Evolutionary conservation across 2,329 filamentous ascomycete genomes (phyloP).

Genomic region (Chrysoporthe cubensis): DNA sequence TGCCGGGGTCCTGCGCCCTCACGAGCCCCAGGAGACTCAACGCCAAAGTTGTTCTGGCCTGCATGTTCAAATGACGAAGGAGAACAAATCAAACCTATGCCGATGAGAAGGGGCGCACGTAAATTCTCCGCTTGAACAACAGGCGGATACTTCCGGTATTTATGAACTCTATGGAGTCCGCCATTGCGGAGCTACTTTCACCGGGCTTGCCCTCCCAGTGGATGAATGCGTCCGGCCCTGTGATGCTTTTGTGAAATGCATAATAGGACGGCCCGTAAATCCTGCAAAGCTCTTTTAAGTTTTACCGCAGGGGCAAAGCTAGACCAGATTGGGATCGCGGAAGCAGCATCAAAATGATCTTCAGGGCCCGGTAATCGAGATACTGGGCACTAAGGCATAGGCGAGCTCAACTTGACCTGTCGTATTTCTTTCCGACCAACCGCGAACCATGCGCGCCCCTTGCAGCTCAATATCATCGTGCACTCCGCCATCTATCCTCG

Average conservation of each 20-base stretch:
- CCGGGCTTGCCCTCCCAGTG: conserved; percentile 3
- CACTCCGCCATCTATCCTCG: neutral
- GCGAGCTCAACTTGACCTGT: conserved; percentile 5
- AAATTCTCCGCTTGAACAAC: neutral
- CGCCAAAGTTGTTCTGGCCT: neutral
- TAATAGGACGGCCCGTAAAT: neutral
- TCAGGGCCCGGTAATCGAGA: neutral
- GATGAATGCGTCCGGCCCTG: neutral
- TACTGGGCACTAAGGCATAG: neutral
- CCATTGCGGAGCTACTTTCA: conserved; percentile 4
- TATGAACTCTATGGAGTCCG: neutral
- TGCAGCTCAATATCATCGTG: neutral
- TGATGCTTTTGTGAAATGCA: neutral
- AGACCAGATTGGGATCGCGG: conserved; percentile 21
- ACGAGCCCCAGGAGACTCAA: conserved; percentile 28
- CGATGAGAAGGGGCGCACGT: too few species aligned
- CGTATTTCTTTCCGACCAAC: neutral
- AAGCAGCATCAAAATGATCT: conserved; percentile 3
- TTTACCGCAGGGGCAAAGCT: neutral
- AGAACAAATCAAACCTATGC: neutral
- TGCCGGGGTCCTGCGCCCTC: conserved; percentile 36
- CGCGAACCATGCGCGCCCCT: neutral
- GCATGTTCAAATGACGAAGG: conserved; percentile 2
- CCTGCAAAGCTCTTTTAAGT: neutral
- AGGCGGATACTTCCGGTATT: neutral